Conservation (phyloP, 352 stramenopile genomes). For the Pythium coloratum region DNA sequence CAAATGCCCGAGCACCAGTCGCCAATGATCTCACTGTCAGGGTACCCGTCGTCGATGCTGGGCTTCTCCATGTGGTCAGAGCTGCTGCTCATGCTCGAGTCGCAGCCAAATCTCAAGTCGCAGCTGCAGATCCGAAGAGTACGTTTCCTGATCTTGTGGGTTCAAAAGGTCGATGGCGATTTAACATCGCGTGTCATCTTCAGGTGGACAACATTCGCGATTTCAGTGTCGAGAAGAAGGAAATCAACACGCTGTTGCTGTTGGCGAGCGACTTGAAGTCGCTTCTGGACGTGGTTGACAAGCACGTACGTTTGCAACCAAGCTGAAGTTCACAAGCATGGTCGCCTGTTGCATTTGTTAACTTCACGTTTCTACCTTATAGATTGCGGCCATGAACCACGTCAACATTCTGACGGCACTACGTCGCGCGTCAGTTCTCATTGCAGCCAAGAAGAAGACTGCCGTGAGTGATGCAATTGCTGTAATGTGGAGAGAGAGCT, state of each 20-base stretch:
- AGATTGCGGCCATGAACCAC: constrained; percentile 55
- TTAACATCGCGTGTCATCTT: not conserved
- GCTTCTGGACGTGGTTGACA: constrained; percentile 58
- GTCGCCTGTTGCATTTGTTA: not conserved
- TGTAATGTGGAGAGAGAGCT: not conserved
- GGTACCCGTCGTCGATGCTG: constrained; percentile 71
- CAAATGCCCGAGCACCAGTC: constrained; percentile 73
- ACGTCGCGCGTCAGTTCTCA: constrained; percentile 36
- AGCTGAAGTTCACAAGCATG: not conserved
- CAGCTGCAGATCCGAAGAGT: constrained; percentile 61
- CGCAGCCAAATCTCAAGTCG: constrained; percentile 66
- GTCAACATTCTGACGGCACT: constrained; percentile 68
- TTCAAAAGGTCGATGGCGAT: not conserved
- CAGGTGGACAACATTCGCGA: constrained; percentile 65
- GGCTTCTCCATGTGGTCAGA: constrained; percentile 80
- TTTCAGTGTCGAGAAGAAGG: constrained; percentile 40
- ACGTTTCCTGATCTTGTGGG: not conserved
- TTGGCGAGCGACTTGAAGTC: constrained; percentile 63
- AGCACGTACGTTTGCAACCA: constrained; percentile 41
- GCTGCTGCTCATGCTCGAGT: constrained; percentile 73
- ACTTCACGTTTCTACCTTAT: not conserved
- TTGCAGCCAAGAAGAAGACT: constrained; percentile 28
- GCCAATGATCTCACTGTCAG: constrained; percentile 68
- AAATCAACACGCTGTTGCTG: constrained; percentile 65
- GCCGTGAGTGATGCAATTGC: constrained; percentile 27